Base-by-base conservation (phyloP, 2,329 filamentous ascomycete species). In the Keithomyces neogunnii region DNA sequence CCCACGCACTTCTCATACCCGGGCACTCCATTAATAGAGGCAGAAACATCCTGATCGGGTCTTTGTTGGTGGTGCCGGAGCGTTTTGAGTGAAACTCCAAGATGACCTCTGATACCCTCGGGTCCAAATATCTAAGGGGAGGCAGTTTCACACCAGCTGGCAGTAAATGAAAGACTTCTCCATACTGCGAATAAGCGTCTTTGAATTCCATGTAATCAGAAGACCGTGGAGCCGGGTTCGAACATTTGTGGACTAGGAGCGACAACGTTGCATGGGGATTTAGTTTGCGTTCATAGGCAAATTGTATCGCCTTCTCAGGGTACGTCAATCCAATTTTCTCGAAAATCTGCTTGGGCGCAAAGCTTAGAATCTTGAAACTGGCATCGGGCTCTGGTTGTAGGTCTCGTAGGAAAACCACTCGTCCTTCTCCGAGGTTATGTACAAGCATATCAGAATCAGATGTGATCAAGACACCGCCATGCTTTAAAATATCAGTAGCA, bases 371-470 rank as follows among this genome's bases (percentile, higher is more conserved):
- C 4, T 55, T 47, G 13, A 66, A 52, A 32, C 48, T 55, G 8
- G 55, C 58, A 51, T 56, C 57, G 54, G 57, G 54, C 33, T 64
- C 53, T 30, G 62, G 35, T 35, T 80, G 73, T 1, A 92, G 65
- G 46, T 89, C 85, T 51, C 77, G 74, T 32, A 95, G 77, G 51
- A 92, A 84, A 0, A 83, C 72, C 0, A 95, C 81, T 1, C 74
- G 72, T 0, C 85, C 85, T 1, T 75, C 56, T 0, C 84, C 85
- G 7, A 92, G 74, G 52, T 89, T 77, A 62, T 91, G 84, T 0
- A 92, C 75, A 0, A 95, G 71, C 7, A 96, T 74, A 62, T 97
- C 92, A 0, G 90, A 95, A 61, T 97, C 92, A n/a, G 82, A 84
- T 0, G 89, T 95, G 5, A 96, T 68, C 11, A 89, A 76, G 2